A percentile compares a stretch with the other conserved stretches of the same genome.
phyloP scores from a whole-genome alignment of 2,329 filamentous ascomycete species.

The Calonectria montana region DNA sequence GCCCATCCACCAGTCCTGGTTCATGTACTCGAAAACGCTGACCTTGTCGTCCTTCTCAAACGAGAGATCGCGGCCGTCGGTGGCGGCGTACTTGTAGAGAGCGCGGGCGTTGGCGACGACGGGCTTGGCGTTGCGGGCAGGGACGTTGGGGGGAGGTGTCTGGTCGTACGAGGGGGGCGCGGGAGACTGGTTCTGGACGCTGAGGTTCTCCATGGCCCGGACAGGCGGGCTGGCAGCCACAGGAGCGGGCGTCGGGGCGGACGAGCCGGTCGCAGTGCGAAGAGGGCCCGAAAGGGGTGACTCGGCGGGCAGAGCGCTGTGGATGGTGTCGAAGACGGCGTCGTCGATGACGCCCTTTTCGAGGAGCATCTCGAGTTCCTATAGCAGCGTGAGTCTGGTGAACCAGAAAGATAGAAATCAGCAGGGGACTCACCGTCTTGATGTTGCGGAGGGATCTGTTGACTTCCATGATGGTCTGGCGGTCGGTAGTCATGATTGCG shows the following conservation, averaged over 20 bases:
- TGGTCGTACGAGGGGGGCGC: conserved; percentile 65
- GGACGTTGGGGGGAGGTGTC: conserved; percentile 57
- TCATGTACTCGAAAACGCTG: conserved; percentile 90
- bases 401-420: background rate
- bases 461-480: conserved; percentile 73
- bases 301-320: conserved; percentile 79
- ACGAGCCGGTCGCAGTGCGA: conserved; percentile 51
- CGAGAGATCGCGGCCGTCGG: conserved; percentile 84
- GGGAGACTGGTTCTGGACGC: conserved; percentile 47
- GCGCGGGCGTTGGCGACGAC: conserved; percentile 81
- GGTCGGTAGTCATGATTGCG: conserved; percentile 60
- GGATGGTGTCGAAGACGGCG: conserved; percentile 79
- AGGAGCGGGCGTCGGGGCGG: conserved; percentile 47
- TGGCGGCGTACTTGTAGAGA: conserved; percentile 83
- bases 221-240: conserved; percentile 43
- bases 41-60: conserved; percentile 85
- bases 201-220: conserved; percentile 57
- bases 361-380: conserved; percentile 93
- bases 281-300: conserved; percentile 65
- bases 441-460: conserved; percentile 90
- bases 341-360: conserved; percentile 84
- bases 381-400: conserved; percentile 21
- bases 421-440: conserved; percentile 73
- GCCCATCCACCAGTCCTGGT: conserved; percentile 97
- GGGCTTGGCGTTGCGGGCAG: conserved; percentile 59